Conservation (phyloP, 2,329 filamentous ascomycete species). For the Sclerotinia minor region DNA sequence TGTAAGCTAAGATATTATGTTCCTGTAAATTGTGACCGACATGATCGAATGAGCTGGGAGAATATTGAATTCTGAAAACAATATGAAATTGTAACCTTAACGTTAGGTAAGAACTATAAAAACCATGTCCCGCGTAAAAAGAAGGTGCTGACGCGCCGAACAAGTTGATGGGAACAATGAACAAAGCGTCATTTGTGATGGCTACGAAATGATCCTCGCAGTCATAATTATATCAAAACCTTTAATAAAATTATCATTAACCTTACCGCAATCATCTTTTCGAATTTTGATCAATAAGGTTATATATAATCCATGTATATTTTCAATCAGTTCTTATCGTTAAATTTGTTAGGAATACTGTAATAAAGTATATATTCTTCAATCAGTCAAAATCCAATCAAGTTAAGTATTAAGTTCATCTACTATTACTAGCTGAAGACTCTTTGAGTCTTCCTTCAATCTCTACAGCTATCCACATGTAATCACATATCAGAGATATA, state of each 20-base stretch:
- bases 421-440: background rate
- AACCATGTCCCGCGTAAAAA: no score
- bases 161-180: background rate
- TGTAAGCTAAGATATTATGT: background rate
- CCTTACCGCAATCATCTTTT: background rate
- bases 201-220: background rate
- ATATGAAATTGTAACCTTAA: background rate
- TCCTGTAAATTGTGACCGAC: background rate
- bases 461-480: background rate
- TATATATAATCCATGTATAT: background rate
- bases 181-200: background rate
- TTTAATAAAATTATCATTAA: no score
- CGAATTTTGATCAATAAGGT: background rate
- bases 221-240: background rate
- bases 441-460: background rate
- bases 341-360: no score
- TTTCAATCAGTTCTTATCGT: background rate
- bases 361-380: background rate
- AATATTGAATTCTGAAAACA: background rate
- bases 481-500: background rate
- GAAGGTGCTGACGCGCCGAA: background rate
- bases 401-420: no score
- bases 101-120: background rate
- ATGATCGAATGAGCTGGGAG: background rate
- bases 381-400: no score